phyloP scores from a whole-genome alignment of 192 early-diverging fungal genomes.

The Fimicolochytrium jonesii region DNA sequence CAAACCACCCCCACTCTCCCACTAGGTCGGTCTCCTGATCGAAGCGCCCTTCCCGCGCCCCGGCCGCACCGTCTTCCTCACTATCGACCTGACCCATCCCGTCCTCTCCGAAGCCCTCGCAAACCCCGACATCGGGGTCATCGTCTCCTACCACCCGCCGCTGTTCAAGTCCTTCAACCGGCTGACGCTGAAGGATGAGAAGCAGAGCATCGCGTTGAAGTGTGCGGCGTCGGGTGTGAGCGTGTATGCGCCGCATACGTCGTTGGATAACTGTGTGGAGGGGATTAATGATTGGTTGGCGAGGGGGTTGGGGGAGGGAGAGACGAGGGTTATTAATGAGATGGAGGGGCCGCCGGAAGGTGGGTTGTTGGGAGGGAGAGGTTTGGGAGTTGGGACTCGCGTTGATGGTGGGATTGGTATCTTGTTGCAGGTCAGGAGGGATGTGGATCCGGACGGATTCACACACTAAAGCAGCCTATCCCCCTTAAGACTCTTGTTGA shows the following conservation, averaged over 20 bases:
- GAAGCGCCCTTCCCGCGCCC: slow-evolving; percentile 79
- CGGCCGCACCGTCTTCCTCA: slow-evolving; percentile 76
- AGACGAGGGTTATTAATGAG: slow-evolving; percentile 34
- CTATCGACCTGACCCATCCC: slow-evolving; percentile 81
- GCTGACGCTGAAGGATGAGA: slow-evolving; percentile 67
- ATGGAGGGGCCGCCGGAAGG: slow-evolving; percentile 49
- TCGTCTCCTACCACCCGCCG: slow-evolving; percentile 92
- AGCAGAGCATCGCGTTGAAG: slow-evolving; percentile 75
- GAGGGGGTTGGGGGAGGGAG: slow-evolving; percentile 46
- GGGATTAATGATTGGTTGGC: slow-evolving; percentile 96
- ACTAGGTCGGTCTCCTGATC: slow-evolving; percentile 69
- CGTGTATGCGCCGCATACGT: slow-evolving; percentile 88
- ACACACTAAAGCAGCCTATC: slow-evolving; percentile 52
- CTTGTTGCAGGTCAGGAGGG: slow-evolving; percentile 51
- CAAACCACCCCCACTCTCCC: neutral
- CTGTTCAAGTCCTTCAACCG: slow-evolving; percentile 82
- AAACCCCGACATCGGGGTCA: slow-evolving; percentile 70
- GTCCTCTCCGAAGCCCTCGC: slow-evolving; percentile 80
- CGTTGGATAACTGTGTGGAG: slow-evolving; percentile 71
- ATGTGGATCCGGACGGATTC: slow-evolving; percentile 58
- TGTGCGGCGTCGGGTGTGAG: slow-evolving; percentile 77
- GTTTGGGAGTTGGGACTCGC: too few relatives aligned
- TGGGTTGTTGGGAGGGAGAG: slow-evolving; percentile 4
- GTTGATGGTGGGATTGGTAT: too few relatives aligned
- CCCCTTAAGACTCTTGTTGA: slow-evolving; percentile 50